phyloP scores from a whole-genome alignment of 2,329 filamentous ascomycete genomes.

The Neocatenulostroma microsporum region DNA sequence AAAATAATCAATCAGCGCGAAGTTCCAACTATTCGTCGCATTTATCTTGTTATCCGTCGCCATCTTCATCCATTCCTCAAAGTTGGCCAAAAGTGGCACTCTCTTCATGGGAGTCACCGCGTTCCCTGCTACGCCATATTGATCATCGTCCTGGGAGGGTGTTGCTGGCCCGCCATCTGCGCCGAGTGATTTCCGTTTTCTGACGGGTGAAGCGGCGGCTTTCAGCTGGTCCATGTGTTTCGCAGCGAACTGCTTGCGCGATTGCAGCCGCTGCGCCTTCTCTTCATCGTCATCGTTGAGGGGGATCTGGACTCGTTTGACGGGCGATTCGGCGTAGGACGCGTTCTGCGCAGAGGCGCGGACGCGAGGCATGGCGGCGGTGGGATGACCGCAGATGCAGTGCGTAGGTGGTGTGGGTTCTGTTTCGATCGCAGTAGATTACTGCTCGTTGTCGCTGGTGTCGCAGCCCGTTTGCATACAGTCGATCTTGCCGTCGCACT shows the following conservation, averaged over 20 bases:
- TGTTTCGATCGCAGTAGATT: too few relatives aligned
- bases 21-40: slow-evolving; percentile 97
- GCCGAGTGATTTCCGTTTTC: slow-evolving; percentile 39
- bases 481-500: too few relatives aligned
- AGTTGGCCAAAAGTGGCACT: slow-evolving; percentile 91
- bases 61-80: slow-evolving; percentile 99
- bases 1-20: slow-evolving; percentile 98
- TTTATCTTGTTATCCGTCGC: slow-evolving; percentile 97
- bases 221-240: slow-evolving; percentile 89
- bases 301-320: slow-evolving; percentile 62
- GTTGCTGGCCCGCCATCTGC: slow-evolving; percentile 41
- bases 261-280: slow-evolving; percentile 79
- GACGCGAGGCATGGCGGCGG: slow-evolving; percentile 31
- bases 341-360: slow-evolving; percentile 36
- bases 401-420: too few relatives aligned
- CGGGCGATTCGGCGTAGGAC: slow-evolving; percentile 42
- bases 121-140: slow-evolving; percentile 54
- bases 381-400: too few relatives aligned
- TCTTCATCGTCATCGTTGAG: slow-evolving; percentile 93
- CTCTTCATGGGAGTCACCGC: slow-evolving; percentile 93
- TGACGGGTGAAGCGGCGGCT: slow-evolving; percentile 65
- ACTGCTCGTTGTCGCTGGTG: too few relatives aligned
- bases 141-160: slow-evolving; percentile 46
- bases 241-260: slow-evolving; percentile 79
- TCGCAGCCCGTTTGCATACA: too few relatives aligned